Evolutionary conservation across 2,329 filamentous ascomycete species (phyloP), one percentile per base, ranked within the genome.

Genomic region (Arthrinium puccinioides): DNA sequence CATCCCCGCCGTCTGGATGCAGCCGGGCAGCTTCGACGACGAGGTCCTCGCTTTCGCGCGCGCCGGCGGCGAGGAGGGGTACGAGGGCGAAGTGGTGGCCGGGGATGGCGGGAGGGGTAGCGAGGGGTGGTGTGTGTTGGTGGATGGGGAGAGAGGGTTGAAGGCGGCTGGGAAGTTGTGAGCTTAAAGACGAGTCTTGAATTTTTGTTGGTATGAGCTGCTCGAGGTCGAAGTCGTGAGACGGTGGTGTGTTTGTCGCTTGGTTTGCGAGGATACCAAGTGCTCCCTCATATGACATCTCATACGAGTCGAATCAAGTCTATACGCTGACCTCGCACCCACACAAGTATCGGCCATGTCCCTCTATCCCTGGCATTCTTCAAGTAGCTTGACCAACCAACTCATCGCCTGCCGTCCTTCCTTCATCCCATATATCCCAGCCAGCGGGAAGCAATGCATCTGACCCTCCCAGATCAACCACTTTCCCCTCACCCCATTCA

Each of bases 121-220:
- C 34, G 84, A 89, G 53, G 87, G 87, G 1, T 94, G 87, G 84
- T 94, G 87, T 61, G 83, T 94, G 18, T 68, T 94, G 30, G 85
- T 94, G 9, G 86, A 94, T 59, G 87, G 87, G 0, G 84, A 89
- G 47, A 66, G 60, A 53, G 79, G 76, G 2, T 50, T 83, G 50
- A 68, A 65, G 52, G 67, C 59, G 26, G 74, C 69, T 14, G 76
- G 73, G 21, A 79, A 76, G 62, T 53, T 74, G 38, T 53, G 45
- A 48, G n/a, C n/a, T n/a, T n/a, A n/a, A n/a, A n/a, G n/a, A n/a
- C n/a, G n/a, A n/a, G n/a, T n/a, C n/a, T n/a, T n/a, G n/a, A n/a
- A n/a, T n/a, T n/a, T n/a, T n/a, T n/a, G n/a, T n/a, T n/a, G n/a
- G n/a, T n/a, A n/a, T n/a, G n/a, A n/a, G n/a, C n/a, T n/a, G n/a